Evolutionary conservation across 345 rosid species (phyloP).

Genomic region (Sonneratia caseolaris): DNA sequence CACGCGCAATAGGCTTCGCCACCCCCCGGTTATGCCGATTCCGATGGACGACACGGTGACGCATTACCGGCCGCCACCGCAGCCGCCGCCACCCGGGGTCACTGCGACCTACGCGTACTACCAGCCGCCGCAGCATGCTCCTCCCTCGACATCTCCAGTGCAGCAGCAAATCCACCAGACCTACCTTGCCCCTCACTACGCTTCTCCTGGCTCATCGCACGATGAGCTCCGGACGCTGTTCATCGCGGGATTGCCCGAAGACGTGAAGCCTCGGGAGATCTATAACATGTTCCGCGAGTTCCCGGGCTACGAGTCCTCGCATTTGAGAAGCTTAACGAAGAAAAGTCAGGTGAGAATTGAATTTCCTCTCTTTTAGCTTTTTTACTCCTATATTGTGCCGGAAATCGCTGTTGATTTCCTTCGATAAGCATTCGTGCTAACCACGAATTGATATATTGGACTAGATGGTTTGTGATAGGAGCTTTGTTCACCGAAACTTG

Average conservation of each 20-base stretch:
- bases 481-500: neutral
- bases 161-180: slow-evolving; percentile 20
- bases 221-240: slow-evolving; percentile 77
- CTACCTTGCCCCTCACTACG: slow-evolving; percentile 29
- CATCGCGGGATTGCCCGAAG: slow-evolving; percentile 83
- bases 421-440: neutral
- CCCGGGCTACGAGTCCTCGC: slow-evolving; percentile 82
- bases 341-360: slow-evolving; percentile 30
- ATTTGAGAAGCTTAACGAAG: slow-evolving; percentile 50
- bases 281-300: slow-evolving; percentile 81
- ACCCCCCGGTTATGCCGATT: too few relatives aligned
- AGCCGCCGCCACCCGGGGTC: slow-evolving; percentile 16
- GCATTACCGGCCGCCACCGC: slow-evolving; percentile 33
- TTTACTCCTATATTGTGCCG: neutral
- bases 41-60: slow-evolving; percentile 54
- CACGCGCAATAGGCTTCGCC: too few relatives aligned
- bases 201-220: slow-evolving; percentile 21
- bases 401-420: neutral
- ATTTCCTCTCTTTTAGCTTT: neutral
- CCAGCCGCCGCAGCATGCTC: slow-evolving; percentile 22
- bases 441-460: neutral
- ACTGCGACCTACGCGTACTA: slow-evolving; percentile 19
- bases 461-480: neutral
- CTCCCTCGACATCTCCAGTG: slow-evolving; percentile 18
- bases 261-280: slow-evolving; percentile 79